A percentile compares a stretch with the other conserved stretches of the same genome.
phyloP scores from a whole-genome alignment of 73 alveolate species.

The Paramecium tetraurelia region DNA sequence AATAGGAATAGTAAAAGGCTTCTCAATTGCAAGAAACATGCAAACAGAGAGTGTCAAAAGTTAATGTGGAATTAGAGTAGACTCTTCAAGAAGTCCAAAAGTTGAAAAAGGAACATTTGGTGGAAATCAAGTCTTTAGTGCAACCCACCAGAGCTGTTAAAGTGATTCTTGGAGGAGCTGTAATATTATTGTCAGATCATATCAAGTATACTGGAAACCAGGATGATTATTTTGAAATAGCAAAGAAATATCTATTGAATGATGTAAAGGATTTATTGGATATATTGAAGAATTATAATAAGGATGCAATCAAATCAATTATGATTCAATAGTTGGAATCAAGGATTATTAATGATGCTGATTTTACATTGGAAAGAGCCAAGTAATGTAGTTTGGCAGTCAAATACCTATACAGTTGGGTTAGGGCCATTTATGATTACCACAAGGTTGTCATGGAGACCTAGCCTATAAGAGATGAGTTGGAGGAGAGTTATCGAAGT shows the following conservation, averaged over 20 bases:
- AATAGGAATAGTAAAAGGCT: slow-evolving; percentile 37
- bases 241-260: slow-evolving; percentile 32
- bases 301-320: background rate
- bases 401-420: slow-evolving; percentile 50
- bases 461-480: slow-evolving; percentile 47
- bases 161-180: slow-evolving; percentile 53
- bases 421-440: slow-evolving; percentile 61
- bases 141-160: slow-evolving; percentile 56
- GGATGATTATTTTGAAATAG: slow-evolving; percentile 60
- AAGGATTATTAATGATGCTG: slow-evolving; percentile 46
- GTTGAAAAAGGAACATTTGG: slow-evolving; percentile 59
- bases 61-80: slow-evolving; percentile 6
- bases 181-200: slow-evolving; percentile 39
- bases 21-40: slow-evolving; percentile 47
- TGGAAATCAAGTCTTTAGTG: slow-evolving; percentile 45
- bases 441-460: slow-evolving; percentile 44
- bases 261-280: slow-evolving; percentile 57
- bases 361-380: slow-evolving; percentile 59
- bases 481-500: background rate
- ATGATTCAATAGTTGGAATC: background rate
- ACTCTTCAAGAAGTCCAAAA: slow-evolving; percentile 53
- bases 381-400: slow-evolving; percentile 51
- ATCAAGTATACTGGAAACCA: background rate
- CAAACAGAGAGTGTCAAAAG: slow-evolving; percentile 16
- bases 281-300: background rate